A percentile compares a stretch with the other conserved stretches of the same genome.
phyloP scores from a whole-genome alignment of 139 green algal genomes.

The Parachlorella kessleri region DNA sequence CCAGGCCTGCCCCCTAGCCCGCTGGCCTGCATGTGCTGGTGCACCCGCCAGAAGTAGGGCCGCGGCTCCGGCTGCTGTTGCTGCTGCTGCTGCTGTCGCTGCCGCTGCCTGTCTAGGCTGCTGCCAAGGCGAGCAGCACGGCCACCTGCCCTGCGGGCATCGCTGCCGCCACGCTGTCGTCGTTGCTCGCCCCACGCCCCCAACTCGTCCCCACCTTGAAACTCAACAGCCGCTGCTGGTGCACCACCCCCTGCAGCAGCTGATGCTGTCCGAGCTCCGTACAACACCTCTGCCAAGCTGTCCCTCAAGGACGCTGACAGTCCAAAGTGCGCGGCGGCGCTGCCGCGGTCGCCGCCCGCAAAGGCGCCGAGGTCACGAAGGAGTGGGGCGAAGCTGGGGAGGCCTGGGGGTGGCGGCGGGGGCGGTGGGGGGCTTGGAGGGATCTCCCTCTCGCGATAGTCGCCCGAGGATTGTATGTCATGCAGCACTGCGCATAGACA shows the following conservation, averaged over 20 bases:
- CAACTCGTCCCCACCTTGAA: too few species aligned
- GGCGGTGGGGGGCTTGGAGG: slow-evolving; percentile 4
- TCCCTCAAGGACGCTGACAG: too few species aligned
- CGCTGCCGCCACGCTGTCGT: not conserved
- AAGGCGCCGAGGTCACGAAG: not conserved
- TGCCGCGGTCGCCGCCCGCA: not conserved
- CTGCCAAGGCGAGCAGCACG: not conserved
- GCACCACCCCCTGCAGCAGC: not conserved
- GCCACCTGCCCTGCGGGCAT: too few species aligned
- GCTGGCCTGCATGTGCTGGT: slow-evolving; percentile 35
- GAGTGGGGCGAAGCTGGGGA: too few species aligned
- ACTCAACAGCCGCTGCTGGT: slow-evolving; percentile 7
- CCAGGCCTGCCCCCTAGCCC: not conserved
- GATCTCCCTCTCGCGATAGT: slow-evolving; percentile 12
- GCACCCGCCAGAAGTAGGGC: slow-evolving; percentile 48
- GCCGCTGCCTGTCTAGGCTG: not conserved
- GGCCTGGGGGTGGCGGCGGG: not conserved
- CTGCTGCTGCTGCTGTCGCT: not conserved
- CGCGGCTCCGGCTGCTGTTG: slow-evolving; percentile 14
- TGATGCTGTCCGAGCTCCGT: too few species aligned
- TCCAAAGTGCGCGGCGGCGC: too few species aligned
- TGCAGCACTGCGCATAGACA: slow-evolving; percentile 25
- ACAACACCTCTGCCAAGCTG: too few species aligned
- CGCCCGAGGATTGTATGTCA: not conserved
- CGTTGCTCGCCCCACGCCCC: too few species aligned